Evolutionary conservation across 1,139 yeast genomes (phyloP).

Genomic region (Hyphopichia fennica): DNA sequence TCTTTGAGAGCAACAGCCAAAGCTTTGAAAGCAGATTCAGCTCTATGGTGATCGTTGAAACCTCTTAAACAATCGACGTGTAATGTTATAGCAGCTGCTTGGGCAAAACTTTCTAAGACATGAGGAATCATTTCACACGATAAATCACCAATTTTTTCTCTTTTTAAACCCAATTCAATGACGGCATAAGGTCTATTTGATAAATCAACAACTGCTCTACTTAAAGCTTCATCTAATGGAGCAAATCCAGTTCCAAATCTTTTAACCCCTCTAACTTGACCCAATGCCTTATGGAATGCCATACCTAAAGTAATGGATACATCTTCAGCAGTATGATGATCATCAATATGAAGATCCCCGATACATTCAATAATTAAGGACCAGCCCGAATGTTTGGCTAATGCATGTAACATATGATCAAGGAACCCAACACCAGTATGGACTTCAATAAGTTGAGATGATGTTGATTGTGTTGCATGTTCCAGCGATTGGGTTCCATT

Average conservation of each 20-base stretch:
- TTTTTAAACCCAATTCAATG: slow-evolving; percentile 80
- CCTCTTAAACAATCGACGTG: slow-evolving; percentile 96
- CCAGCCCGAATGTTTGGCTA: slow-evolving; percentile 98
- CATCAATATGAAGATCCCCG: slow-evolving; percentile 95
- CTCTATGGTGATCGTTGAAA: slow-evolving; percentile 91
- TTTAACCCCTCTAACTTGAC: slow-evolving; percentile 85
- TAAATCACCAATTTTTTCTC: slow-evolving; percentile 91
- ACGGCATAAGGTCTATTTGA: slow-evolving; percentile 93
- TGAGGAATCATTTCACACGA: slow-evolving; percentile 97
- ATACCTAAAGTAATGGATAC: slow-evolving; percentile 88
- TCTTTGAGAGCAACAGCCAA: slow-evolving; percentile 88
- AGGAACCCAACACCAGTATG: slow-evolving; percentile 93
- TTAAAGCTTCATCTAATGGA: slow-evolving; percentile 92
- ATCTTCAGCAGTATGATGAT: slow-evolving; percentile 96
- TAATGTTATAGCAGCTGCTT: slow-evolving; percentile 82
- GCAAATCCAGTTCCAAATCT: slow-evolving; percentile 95
- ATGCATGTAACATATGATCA: slow-evolving; percentile 96
- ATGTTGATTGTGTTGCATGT: slow-evolving; percentile 64
- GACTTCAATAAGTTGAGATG: slow-evolving; percentile 71
- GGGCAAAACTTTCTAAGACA: slow-evolving; percentile 90
- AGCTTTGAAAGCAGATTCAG: slow-evolving; percentile 96
- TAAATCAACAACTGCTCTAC: slow-evolving; percentile 91
- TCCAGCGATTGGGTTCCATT: slow-evolving; percentile 14
- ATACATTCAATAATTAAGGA: slow-evolving; percentile 83
- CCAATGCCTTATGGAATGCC: slow-evolving; percentile 88